These are phyloP conservation scores for Irpex lacteus DNA, from an alignment of 1,284 basidiomycete genomes.

Conservation along the genomic window DNA sequence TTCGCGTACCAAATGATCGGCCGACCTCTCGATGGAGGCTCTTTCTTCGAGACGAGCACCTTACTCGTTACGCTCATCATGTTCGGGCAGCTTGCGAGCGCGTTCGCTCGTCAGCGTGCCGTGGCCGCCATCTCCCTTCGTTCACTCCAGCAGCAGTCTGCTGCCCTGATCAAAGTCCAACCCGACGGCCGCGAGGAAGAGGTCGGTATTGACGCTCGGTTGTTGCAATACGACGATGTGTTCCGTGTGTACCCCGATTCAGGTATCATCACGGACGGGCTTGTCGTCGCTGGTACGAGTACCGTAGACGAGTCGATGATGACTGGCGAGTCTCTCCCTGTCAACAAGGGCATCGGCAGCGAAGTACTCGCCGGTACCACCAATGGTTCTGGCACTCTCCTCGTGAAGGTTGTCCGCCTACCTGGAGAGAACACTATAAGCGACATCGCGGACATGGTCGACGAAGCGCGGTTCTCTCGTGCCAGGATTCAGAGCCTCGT, in stretches of 20 bases:
- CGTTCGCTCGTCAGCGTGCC: slow-evolving; percentile 37
- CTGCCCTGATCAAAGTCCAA: slow-evolving; percentile 27
- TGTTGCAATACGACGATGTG: slow-evolving; percentile 38
- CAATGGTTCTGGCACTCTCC: slow-evolving; percentile 34
- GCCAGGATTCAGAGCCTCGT: slow-evolving; percentile 38
- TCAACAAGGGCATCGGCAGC: slow-evolving; percentile 34
- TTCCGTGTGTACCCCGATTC: slow-evolving; percentile 36
- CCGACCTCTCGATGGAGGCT: slow-evolving; percentile 29
- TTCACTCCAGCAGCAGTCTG: slow-evolving; percentile 33
- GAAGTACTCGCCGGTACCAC: slow-evolving; percentile 40
- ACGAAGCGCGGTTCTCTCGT: slow-evolving; percentile 36
- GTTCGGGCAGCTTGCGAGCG: slow-evolving; percentile 40
- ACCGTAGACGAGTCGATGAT: slow-evolving; percentile 44
- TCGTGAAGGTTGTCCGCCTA: slow-evolving; percentile 36
- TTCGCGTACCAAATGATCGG: slow-evolving; percentile 37
- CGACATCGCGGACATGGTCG: slow-evolving; percentile 37
- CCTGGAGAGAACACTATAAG: slow-evolving; percentile 43
- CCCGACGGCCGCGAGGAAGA: slow-evolving; percentile 20
- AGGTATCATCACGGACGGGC: slow-evolving; percentile 41
- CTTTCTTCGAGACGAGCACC: slow-evolving; percentile 46
- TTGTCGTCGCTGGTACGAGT: slow-evolving; percentile 34
- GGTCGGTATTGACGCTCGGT: slow-evolving; percentile 28
- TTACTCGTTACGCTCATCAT: slow-evolving; percentile 44
- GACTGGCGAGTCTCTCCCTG: slow-evolving; percentile 43
- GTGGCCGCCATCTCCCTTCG: slow-evolving; percentile 34